Percentiles rank a stretch among this genome's conserved stretches.
phyloP scores from a whole-genome alignment of 1,284 basidiomycete genomes.

The Sporisorium exsertum region DNA sequence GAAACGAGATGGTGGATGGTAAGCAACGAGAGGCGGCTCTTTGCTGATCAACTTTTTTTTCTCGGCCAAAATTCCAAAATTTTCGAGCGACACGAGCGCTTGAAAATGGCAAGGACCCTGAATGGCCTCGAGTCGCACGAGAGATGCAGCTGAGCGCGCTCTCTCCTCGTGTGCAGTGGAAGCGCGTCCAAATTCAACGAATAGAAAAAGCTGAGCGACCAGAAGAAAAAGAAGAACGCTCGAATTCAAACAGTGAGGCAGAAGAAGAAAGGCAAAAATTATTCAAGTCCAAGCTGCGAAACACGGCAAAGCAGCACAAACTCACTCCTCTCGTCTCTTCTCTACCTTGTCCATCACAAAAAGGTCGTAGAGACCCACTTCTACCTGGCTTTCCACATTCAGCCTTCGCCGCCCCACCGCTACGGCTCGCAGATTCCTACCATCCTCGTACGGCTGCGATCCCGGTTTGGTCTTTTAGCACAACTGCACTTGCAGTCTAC shows the following conservation, averaged over 20 bases:
- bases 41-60: not conserved
- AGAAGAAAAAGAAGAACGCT: conserved; percentile 9
- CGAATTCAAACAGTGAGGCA: not conserved
- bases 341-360: conserved; percentile 12
- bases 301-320: not conserved
- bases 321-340: not conserved
- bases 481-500: conserved; percentile 1
- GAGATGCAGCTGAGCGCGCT: not conserved
- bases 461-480: not conserved
- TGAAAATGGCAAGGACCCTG: conserved; percentile 13
- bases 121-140: conserved; percentile 13
- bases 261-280: conserved; percentile 3
- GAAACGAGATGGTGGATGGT: conserved; percentile 13
- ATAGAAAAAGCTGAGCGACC: conserved; percentile 6
- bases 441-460: conserved; percentile 16
- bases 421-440: not conserved
- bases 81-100: conserved; percentile 5
- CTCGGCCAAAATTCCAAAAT: conserved; percentile 27
- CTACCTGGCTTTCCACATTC: conserved; percentile 8
- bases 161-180: not conserved
- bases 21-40: conserved; percentile 6
- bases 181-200: conserved; percentile 15
- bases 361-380: conserved; percentile 44
- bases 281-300: not conserved
- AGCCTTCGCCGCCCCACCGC: conserved; percentile 29